Percentiles rank a stretch among this genome's conserved stretches.
phyloP scores from a whole-genome alignment of 345 rosid genomes.

The Geranium rotundifolium region DNA sequence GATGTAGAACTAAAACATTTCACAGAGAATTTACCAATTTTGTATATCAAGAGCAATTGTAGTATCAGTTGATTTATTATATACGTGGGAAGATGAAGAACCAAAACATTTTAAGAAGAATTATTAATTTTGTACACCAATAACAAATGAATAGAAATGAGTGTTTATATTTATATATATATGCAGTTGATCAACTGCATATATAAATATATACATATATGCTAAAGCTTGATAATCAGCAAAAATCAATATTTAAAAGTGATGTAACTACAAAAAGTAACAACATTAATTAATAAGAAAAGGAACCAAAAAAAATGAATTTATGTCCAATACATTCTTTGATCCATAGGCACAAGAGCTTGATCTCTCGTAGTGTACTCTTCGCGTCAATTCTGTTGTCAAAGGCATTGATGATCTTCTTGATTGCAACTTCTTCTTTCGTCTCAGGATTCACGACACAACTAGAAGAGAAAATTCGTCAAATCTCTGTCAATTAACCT shows the following conservation, averaged over 20 bases:
- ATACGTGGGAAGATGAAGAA: no score
- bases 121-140: no score
- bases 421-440: constrained; percentile 75
- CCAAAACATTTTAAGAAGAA: no score
- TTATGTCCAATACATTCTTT: constrained; percentile 44
- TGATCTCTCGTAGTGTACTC: constrained; percentile 83
- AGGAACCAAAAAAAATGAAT: neutral
- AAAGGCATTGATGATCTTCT: constrained; percentile 85
- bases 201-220: no score
- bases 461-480: constrained; percentile 20
- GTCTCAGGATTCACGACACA: constrained; percentile 73
- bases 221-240: neutral
- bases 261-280: neutral
- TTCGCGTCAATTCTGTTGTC: constrained; percentile 88
- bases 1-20: no score
- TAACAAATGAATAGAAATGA: no score
- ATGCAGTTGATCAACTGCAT: no score
- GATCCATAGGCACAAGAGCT: constrained; percentile 85
- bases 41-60: no score
- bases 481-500: neutral
- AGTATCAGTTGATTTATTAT: no score
- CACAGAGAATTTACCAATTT: no score
- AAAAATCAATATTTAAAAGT: no score
- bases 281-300: neutral
- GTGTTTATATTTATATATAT: no score